These are phyloP conservation scores for Cladosporium halotolerans DNA, from an alignment of 2,329 filamentous ascomycete genomes.

Conservation along the genomic window DNA sequence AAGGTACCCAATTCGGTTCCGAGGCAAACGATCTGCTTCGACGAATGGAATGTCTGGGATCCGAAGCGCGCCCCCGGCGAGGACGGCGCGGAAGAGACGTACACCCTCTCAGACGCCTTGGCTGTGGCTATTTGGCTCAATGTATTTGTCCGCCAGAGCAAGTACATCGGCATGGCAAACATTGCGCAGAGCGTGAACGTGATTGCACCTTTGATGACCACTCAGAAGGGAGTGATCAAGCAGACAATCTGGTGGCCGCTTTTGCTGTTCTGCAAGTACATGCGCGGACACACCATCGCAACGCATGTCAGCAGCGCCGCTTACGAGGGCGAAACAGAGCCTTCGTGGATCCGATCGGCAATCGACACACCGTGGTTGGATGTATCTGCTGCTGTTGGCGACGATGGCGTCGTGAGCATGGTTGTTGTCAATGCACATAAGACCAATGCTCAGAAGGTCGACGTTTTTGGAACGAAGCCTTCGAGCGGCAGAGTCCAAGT, in stretches of 20 bases:
- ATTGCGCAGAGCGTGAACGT: constrained; percentile 75
- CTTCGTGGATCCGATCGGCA: constrained; percentile 57
- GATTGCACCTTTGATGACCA: constrained; percentile 71
- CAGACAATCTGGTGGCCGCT: constrained; percentile 74
- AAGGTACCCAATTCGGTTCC: constrained; percentile 53
- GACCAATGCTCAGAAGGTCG: constrained; percentile 37
- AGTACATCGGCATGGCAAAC: constrained; percentile 69
- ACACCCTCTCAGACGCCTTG: constrained; percentile 68
- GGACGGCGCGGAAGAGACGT: constrained; percentile 64
- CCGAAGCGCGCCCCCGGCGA: constrained; percentile 64
- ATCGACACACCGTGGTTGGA: constrained; percentile 67
- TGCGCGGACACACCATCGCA: constrained; percentile 65
- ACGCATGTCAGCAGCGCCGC: constrained; percentile 57
- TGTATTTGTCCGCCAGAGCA: constrained; percentile 66
- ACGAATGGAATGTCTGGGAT: constrained; percentile 84
- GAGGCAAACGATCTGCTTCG: constrained; percentile 68
- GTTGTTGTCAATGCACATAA: constrained; percentile 68
- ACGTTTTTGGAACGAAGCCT: not conserved
- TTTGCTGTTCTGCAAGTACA: constrained; percentile 62
- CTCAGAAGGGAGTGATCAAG: constrained; percentile 54
- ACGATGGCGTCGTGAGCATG: constrained; percentile 57
- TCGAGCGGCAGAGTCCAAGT: constrained; percentile 43
- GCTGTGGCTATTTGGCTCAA: constrained; percentile 72
- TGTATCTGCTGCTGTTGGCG: constrained; percentile 55
- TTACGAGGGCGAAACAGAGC: constrained; percentile 62